These are phyloP conservation scores for Neofusicoccum kwambonambiense DNA, from an alignment of 2,329 filamentous ascomycete genomes.

Conservation along the genomic window DNA sequence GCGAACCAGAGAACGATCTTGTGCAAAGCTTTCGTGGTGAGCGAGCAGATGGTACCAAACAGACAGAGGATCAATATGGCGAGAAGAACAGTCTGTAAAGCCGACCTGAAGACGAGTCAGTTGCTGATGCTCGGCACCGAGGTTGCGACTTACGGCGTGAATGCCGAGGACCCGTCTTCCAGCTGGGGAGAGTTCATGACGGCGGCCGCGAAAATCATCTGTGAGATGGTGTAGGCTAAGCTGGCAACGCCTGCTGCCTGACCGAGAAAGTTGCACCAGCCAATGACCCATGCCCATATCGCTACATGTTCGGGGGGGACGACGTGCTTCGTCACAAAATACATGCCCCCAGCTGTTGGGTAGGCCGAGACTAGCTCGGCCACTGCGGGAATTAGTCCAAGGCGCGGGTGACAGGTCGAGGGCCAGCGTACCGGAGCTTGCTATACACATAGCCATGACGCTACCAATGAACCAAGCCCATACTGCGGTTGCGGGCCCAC, in stretches of 20 bases:
- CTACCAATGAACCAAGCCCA: conserved; percentile 67
- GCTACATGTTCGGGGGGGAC: conserved; percentile 61
- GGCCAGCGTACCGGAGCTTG: conserved; percentile 50
- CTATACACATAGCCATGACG: conserved; percentile 63
- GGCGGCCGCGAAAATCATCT: conserved; percentile 61
- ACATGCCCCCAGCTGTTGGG: conserved; percentile 64
- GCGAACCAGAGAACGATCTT: conserved; percentile 64
- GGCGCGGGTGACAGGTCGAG: not conserved
- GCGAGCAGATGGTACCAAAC: conserved; percentile 61
- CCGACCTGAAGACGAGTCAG: conserved; percentile 44
- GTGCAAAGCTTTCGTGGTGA: conserved; percentile 60
- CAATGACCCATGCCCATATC: conserved; percentile 64
- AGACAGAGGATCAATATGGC: conserved; percentile 56
- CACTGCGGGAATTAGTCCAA: conserved; percentile 41
- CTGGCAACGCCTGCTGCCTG: conserved; percentile 64
- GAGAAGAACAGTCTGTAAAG: conserved; percentile 58
- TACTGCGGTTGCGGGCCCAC: conserved; percentile 62
- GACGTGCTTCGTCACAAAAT: conserved; percentile 66
- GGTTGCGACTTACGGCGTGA: conserved; percentile 52
- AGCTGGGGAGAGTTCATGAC: conserved; percentile 59
- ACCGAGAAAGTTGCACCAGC: conserved; percentile 66
- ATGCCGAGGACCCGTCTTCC: conserved; percentile 52
- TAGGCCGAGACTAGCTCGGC: conserved; percentile 65
- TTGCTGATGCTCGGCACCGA: conserved; percentile 8
- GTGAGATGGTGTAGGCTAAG: conserved; percentile 61